Evolutionary conservation across 495 filamentous ascomycete genomes (phyloP).

Genomic region (Hyaloscypha hepaticicola): DNA sequence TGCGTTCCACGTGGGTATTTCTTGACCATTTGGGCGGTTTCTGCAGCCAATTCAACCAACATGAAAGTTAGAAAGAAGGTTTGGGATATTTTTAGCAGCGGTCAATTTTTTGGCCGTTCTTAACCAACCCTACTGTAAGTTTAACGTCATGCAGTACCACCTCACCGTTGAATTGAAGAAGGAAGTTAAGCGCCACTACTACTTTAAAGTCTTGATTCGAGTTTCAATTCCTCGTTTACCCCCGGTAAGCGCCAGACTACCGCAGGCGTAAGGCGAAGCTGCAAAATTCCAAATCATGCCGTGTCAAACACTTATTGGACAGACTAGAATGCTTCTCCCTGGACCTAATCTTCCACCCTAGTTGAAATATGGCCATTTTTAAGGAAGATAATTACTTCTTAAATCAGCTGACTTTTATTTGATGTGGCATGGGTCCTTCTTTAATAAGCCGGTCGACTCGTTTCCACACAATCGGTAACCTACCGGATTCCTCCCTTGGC

Average conservation of each 20-base stretch:
- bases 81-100: background rate
- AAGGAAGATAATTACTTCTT: background rate
- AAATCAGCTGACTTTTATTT: background rate
- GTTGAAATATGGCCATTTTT: background rate
- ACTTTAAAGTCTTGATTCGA: background rate
- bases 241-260: background rate
- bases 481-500: background rate
- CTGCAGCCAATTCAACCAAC: background rate
- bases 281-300: background rate
- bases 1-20: background rate
- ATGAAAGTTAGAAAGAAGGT: background rate
- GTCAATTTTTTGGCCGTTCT: background rate
- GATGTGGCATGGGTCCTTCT: background rate
- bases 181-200: background rate
- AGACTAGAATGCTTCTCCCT: background rate
- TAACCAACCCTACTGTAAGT: background rate
- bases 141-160: background rate
- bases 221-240: background rate
- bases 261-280: background rate
- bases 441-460: background rate
- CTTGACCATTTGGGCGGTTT: background rate
- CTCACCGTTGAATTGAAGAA: background rate
- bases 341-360: background rate
- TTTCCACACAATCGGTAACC: background rate
- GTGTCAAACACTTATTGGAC: background rate